These are phyloP conservation scores for Yarrowia phangngaensis DNA, from an alignment of 805 yeast genomes.

Conservation along the genomic window DNA sequence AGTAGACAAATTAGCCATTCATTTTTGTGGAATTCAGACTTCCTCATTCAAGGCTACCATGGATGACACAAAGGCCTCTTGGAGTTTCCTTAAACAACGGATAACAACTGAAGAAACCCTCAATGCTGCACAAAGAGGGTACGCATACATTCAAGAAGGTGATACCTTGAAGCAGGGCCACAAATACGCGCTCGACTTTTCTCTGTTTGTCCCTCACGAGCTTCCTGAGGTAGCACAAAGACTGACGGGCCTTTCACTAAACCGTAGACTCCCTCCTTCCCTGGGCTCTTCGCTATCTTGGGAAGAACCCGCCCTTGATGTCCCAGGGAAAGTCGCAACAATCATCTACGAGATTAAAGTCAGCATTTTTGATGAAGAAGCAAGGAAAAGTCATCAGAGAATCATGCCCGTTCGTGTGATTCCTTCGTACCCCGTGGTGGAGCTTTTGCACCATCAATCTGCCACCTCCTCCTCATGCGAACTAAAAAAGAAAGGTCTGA, in stretches of 20 bases:
- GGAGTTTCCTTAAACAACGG: slow-evolving; percentile 15
- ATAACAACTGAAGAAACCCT: slow-evolving; percentile 19
- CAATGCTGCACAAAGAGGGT: slow-evolving; percentile 10
- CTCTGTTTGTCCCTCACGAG: slow-evolving; percentile 23
- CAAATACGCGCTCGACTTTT: slow-evolving; percentile 21
- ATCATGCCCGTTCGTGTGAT: slow-evolving; percentile 23
- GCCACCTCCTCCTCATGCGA: slow-evolving; percentile 21
- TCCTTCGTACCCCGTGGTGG: slow-evolving; percentile 22
- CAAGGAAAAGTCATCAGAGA: slow-evolving; percentile 12
- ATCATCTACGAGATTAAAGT: slow-evolving; percentile 22
- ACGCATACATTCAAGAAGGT: slow-evolving; percentile 14
- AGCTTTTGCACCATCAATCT: slow-evolving; percentile 17
- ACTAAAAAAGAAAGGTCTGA: slow-evolving; percentile 5
- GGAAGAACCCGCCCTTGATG: slow-evolving; percentile 20
- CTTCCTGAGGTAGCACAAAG: slow-evolving; percentile 22
- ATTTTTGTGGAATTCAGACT: slow-evolving; percentile 13
- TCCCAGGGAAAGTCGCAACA: slow-evolving; percentile 23
- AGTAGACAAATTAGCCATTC: slow-evolving; percentile 15
- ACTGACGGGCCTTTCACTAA: slow-evolving; percentile 23
- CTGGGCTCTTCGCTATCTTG: slow-evolving; percentile 19
- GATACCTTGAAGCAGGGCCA: slow-evolving; percentile 6
- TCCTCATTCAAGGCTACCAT: slow-evolving; percentile 22
- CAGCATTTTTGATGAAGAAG: slow-evolving; percentile 9
- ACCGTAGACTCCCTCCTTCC: slow-evolving; percentile 25
- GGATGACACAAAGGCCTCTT: slow-evolving; percentile 23